A percentile compares a stretch with the other conserved stretches of the same genome.
These are phyloP conservation scores for Leccinum disarticulatum DNA, from an alignment of 768 basidiomycete species.

Conservation along the genomic window DNA sequence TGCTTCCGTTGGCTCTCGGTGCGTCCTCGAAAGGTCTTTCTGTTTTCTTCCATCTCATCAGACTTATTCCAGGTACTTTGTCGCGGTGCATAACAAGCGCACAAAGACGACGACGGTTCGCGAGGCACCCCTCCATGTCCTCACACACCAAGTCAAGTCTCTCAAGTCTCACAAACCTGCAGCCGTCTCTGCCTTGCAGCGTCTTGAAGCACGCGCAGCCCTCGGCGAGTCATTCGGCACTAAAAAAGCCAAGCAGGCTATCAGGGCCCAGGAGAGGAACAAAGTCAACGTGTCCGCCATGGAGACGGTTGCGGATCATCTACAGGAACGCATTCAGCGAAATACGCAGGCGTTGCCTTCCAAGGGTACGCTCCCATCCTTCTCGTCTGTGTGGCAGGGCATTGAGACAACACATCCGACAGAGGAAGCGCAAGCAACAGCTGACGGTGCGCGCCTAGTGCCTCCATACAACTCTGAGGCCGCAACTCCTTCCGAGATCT, in stretches of 20 bases:
- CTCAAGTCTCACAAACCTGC: slow-evolving; percentile 64
- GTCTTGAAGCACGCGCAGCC: slow-evolving; percentile 65
- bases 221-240: slow-evolving; percentile 94
- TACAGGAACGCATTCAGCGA: slow-evolving; percentile 81
- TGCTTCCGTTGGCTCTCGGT: slow-evolving; percentile 69
- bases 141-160: slow-evolving; percentile 80
- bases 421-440: slow-evolving; percentile 68
- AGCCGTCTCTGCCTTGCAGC: slow-evolving; percentile 47
- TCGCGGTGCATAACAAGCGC: slow-evolving; percentile 78
- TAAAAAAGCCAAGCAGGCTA: slow-evolving; percentile 86
- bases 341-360: slow-evolving; percentile 70
- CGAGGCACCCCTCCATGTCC: slow-evolving; percentile 63
- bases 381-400: not conserved
- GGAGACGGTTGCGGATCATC: slow-evolving; percentile 75
- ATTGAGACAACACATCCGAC: slow-evolving; percentile 9
- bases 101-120: slow-evolving; percentile 71
- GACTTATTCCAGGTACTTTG: slow-evolving; percentile 59
- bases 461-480: slow-evolving; percentile 74
- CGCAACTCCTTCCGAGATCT: slow-evolving; percentile 66
- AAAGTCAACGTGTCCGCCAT: slow-evolving; percentile 87
- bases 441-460: slow-evolving; percentile 68
- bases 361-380: slow-evolving; percentile 48
- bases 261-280: slow-evolving; percentile 85
- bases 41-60: slow-evolving; percentile 3
- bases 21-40: slow-evolving; percentile 26